Evolutionary conservation across 2,329 filamentous ascomycete species (phyloP), one percentile per base, ranked within the genome.

Genomic region (Ascochyta pisi): DNA sequence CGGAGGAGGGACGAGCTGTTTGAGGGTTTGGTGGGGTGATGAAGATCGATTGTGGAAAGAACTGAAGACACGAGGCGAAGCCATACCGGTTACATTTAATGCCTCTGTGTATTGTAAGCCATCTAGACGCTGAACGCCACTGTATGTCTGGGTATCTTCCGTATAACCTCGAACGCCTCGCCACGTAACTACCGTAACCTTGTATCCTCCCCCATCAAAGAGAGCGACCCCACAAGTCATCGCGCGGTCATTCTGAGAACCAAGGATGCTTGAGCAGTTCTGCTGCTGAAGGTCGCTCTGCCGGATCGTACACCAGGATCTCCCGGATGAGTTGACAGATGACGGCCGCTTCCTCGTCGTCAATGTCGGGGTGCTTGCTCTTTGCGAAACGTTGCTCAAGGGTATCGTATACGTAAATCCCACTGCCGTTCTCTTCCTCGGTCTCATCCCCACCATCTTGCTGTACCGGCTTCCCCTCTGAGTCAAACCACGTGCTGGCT

Each of bases 1-100:
- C 81, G 81, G 61, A 81, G 82, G 63, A 83, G 92, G 50, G 91
- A 96, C 71, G 82, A 78, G 27, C 80, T 91, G 50, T 96, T 96
- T 70, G 91, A 94, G 70, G 84, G 82, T 2, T 72, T 95, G 42
- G 86, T 91, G 2, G 85, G 87, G 39, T 42, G 43, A 52, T 63
- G 55, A 49, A 8, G 9, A 9, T 1, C 15, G 29, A 35, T 7
- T 16, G 6, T 9, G n/a, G 15, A n/a, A 16, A 16, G 8, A 16
- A 16, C 9, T 6, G 6, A 35, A 35, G 33, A 35, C 33, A 16
- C 13, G 19, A 35, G 2, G 3, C n/a, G 6, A 9, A 35, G n/a
- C n/a, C 9, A 7, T 10, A 8, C 3, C n/a, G 3, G 33, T 16
- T 16, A 16, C 33, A 35, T 35, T 35, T 6, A n/a, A 9, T 7